Percentiles rank a stretch among this genome's conserved stretches.
Evolutionary conservation across 768 basidiomycete genomes (phyloP).

Genomic region (Lactarius evosmus): DNA sequence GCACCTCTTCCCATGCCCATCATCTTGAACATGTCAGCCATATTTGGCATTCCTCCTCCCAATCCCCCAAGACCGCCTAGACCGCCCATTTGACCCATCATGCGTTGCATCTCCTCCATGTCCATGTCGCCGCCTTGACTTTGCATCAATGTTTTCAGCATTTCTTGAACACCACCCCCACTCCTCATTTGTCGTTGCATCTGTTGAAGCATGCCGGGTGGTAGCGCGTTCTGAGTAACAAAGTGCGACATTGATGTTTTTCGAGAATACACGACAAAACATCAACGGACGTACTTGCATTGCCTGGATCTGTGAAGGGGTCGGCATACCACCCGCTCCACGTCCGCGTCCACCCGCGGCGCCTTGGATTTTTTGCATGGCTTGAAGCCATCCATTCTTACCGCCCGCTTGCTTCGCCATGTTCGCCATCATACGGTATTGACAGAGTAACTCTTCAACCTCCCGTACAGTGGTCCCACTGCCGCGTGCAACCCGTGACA

Average conservation of each 20-base stretch:
- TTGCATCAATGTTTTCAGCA: constrained; percentile 99
- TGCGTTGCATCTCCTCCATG: constrained; percentile 96
- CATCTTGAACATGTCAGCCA: constrained; percentile 84
- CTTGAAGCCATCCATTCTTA: constrained; percentile 90
- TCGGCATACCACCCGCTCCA: constrained; percentile 85
- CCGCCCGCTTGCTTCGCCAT: constrained; percentile 99
- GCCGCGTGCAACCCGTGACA: constrained; percentile 85
- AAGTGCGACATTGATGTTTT: constrained; percentile 1
- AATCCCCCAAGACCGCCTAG: constrained; percentile 60
- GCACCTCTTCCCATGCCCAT: constrained; percentile 45
- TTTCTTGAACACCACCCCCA: constrained; percentile 92
- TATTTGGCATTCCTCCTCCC: constrained; percentile 63
- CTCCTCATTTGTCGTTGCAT: constrained; percentile 79
- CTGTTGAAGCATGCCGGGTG: constrained; percentile 92
- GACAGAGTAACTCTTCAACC: constrained; percentile 95
- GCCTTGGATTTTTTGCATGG: constrained; percentile 91
- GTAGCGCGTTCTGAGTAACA: constrained; percentile 72
- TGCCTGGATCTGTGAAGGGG: constrained; percentile 88
- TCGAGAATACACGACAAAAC: constrained; percentile 6
- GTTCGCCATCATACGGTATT: constrained; percentile 98
- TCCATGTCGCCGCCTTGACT: constrained; percentile 87
- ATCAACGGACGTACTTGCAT: constrained; percentile 68
- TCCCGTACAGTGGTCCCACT: constrained; percentile 94
- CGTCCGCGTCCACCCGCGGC: constrained; percentile 84
- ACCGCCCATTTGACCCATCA: constrained; percentile 85